Conservation (phyloP, 2,329 filamentous ascomycete genomes). For the Monosporascus sp. region DNA sequence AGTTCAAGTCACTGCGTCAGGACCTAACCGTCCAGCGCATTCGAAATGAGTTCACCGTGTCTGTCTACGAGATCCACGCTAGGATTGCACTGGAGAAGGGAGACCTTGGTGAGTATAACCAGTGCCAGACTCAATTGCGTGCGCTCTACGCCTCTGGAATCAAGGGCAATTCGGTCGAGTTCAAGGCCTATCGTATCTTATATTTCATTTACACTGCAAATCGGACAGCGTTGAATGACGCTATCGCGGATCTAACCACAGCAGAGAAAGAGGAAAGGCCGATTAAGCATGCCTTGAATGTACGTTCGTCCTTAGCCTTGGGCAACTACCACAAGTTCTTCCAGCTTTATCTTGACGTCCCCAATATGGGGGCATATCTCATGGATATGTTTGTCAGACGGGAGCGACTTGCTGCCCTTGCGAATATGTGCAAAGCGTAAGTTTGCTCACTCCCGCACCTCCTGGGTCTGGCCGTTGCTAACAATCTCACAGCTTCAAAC, state of each 20-base stretch:
- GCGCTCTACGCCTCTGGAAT: slow-evolving; percentile 83
- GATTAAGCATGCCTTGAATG: slow-evolving; percentile 85
- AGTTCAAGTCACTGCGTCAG: slow-evolving; percentile 97
- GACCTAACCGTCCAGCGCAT: slow-evolving; percentile 97
- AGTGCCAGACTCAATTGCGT: slow-evolving; percentile 97
- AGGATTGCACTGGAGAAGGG: slow-evolving; percentile 96
- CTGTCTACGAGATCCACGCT: slow-evolving; percentile 95
- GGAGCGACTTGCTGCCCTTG: slow-evolving; percentile 84
- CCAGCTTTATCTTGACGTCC: slow-evolving; percentile 87
- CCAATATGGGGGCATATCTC: slow-evolving; percentile 95
- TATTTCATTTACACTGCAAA: slow-evolving; percentile 99
- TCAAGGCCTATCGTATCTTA: slow-evolving; percentile 98
- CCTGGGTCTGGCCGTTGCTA: slow-evolving; percentile 32
- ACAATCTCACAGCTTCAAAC: slow-evolving; percentile 71
- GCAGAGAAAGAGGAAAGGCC: slow-evolving; percentile 84
- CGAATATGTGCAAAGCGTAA: slow-evolving; percentile 92
- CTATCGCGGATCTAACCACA: slow-evolving; percentile 96
- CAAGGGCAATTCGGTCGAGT: slow-evolving; percentile 87
- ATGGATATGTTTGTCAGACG: slow-evolving; percentile 99
- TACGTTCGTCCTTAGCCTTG: slow-evolving; percentile 84
- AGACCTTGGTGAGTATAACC: slow-evolving; percentile 99
- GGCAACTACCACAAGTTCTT: slow-evolving; percentile 99
- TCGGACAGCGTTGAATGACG: slow-evolving; percentile 95
- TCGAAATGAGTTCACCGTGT: slow-evolving; percentile 93
- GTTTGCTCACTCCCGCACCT: slow-evolving; percentile 33